Conservation (phyloP, 2,329 filamentous ascomycete genomes). For the Pestalotiopsis sp. region DNA sequence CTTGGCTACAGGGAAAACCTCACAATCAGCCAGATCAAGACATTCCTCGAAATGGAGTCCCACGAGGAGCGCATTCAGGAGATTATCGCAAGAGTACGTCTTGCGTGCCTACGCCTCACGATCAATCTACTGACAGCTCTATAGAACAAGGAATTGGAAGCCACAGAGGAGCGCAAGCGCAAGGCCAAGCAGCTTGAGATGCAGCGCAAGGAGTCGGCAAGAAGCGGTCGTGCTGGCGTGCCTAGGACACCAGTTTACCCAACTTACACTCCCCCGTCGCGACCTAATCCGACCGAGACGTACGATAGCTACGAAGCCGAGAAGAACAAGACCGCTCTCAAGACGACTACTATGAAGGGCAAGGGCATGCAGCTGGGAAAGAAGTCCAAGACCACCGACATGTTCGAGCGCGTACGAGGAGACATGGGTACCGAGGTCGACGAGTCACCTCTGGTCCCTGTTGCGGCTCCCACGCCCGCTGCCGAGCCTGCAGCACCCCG, state of each 20-base stretch:
- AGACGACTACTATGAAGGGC: conserved; percentile 72
- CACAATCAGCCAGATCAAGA: conserved; percentile 96
- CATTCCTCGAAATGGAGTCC: conserved; percentile 98
- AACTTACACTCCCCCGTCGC: conserved; percentile 81
- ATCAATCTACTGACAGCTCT: conserved; percentile 14
- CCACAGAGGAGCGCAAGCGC: conserved; percentile 95
- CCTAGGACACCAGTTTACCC: conserved; percentile 83
- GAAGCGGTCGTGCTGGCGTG: conserved; percentile 67
- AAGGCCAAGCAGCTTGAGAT: conserved; percentile 99
- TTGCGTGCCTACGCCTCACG: background rate
- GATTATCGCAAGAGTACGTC: conserved; percentile 83
- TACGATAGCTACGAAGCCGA: conserved; percentile 96
- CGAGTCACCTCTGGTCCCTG: conserved; percentile 69
- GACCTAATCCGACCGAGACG: conserved; percentile 74
- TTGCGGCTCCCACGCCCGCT: conserved; percentile 50
- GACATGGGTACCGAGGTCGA: conserved; percentile 89
- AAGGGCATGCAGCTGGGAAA: conserved; percentile 99
- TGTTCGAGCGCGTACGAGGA: conserved; percentile 93
- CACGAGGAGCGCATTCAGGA: conserved; percentile 99
- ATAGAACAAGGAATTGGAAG: conserved; percentile 97
- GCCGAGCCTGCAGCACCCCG: conserved; percentile 58
- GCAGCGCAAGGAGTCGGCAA: conserved; percentile 94
- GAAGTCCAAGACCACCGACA: conserved; percentile 96
- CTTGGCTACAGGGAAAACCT: conserved; percentile 96
- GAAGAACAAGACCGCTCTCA: conserved; percentile 80